phyloP scores from a whole-genome alignment of 257 asterid species.

The Rauvolfia tetraphylla region DNA sequence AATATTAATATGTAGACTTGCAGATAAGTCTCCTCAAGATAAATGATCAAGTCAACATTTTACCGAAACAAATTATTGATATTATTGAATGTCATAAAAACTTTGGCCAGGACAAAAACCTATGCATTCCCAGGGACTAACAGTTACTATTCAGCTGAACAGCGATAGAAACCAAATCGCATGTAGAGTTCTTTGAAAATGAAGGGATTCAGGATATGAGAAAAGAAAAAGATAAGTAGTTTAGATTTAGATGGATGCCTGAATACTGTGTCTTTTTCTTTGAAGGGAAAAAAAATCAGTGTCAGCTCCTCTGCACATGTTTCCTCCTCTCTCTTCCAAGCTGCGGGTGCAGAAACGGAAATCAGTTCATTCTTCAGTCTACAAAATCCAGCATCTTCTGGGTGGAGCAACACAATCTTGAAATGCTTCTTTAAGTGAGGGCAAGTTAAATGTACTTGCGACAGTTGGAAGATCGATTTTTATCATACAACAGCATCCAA shows the following conservation, averaged over 20 bases:
- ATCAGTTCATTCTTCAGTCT: not conserved
- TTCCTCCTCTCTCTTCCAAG: not conserved
- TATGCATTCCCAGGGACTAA: not conserved
- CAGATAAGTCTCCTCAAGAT: not conserved
- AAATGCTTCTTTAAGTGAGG: not conserved
- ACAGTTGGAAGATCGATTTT: not conserved
- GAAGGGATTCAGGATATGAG: not conserved
- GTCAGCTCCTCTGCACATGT: not conserved
- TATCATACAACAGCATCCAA: not conserved
- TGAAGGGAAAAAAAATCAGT: not conserved
- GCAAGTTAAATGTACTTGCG: not conserved
- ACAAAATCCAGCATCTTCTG: not conserved
- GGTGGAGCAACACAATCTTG: not conserved
- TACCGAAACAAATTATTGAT: not conserved
- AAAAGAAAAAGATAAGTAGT: not conserved
- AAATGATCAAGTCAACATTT: not conserved
- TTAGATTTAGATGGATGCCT: not conserved
- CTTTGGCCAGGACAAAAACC: not conserved
- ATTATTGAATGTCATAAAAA: not conserved
- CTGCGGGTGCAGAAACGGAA: not conserved
- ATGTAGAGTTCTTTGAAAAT: not conserved
- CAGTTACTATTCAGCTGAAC: not conserved
- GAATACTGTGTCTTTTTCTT: not conserved
- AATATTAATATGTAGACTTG: not conserved
- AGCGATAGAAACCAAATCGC: not conserved